Evolutionary conservation across 768 basidiomycete species (phyloP).

Genomic region (Thelephora ganbajun): DNA sequence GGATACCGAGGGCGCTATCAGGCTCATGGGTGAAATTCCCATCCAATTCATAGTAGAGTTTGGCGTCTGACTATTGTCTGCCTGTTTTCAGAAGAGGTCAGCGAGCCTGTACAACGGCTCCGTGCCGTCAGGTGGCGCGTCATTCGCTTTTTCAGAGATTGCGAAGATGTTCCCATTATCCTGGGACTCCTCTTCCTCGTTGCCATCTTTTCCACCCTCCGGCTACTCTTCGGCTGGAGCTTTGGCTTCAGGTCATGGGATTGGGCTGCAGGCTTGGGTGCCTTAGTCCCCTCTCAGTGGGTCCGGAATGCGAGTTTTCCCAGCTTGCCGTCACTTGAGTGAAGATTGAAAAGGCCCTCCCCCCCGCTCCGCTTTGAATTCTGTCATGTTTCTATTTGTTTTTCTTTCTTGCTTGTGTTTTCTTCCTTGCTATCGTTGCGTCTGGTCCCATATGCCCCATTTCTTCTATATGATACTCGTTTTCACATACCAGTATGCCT

Average conservation of each 20-base stretch:
- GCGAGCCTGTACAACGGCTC: not conserved
- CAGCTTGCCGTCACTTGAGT: too few relatives aligned
- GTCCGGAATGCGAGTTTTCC: too few relatives aligned
- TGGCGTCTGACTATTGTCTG: not conserved
- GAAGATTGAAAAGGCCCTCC: too few relatives aligned
- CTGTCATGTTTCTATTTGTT: too few relatives aligned
- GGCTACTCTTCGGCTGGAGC: too few relatives aligned
- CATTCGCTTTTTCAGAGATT: not conserved
- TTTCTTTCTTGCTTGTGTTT: not conserved
- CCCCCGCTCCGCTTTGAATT: too few relatives aligned
- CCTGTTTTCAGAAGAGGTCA: not conserved
- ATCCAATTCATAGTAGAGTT: not conserved
- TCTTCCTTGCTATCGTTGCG: not conserved
- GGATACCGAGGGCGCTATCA: not conserved
- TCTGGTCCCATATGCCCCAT: not conserved
- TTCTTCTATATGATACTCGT: not conserved
- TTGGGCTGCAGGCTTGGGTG: too few relatives aligned
- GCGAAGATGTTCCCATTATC: not conserved
- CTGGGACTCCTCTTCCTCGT: not conserved
- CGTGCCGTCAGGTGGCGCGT: not conserved
- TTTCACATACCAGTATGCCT: not conserved
- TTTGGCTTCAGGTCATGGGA: too few relatives aligned
- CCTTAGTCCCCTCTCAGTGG: too few relatives aligned
- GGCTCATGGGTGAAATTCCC: not conserved
- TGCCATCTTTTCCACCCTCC: too few relatives aligned